These are phyloP conservation scores for Candida peoriensis DNA, from an alignment of 805 yeast genomes.

Conservation along the genomic window DNA sequence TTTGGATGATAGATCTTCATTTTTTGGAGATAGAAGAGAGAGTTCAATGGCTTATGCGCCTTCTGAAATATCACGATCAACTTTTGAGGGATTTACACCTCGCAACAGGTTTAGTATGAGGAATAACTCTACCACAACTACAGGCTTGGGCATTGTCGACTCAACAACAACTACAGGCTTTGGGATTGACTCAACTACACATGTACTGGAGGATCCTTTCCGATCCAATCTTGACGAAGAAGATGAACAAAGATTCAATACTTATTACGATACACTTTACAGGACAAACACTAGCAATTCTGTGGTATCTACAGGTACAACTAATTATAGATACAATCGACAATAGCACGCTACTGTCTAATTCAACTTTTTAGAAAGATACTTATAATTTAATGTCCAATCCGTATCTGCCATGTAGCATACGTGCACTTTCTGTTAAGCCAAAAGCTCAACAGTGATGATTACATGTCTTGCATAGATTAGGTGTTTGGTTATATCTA, in stretches of 20 bases:
- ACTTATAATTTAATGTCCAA: constrained; percentile 7
- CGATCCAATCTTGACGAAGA: background rate
- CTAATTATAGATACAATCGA: constrained; percentile 9
- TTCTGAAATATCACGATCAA: constrained; percentile 6
- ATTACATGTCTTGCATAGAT: constrained; percentile 16
- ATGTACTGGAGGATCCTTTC: no score
- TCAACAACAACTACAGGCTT: no score
- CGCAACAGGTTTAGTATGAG: constrained; percentile 5
- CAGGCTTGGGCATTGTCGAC: no score
- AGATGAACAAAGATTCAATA: background rate
- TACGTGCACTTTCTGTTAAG: constrained; percentile 7
- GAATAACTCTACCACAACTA: no score
- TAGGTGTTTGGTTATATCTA: constrained; percentile 2
- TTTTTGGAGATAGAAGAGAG: background rate
- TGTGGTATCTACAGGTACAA: constrained; percentile 13
- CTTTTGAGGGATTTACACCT: constrained; percentile 6
- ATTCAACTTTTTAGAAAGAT: no score
- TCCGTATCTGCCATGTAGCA: constrained; percentile 22
- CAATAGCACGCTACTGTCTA: background rate
- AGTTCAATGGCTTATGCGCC: constrained; percentile 5
- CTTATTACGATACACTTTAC: constrained; percentile 1
- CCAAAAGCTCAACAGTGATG: no score
- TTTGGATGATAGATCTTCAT: no score
- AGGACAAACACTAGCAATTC: constrained; percentile 6
- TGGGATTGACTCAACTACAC: no score